Base-by-base conservation (phyloP, 345 rosid species). In the Arabis hirsuta region DNA sequence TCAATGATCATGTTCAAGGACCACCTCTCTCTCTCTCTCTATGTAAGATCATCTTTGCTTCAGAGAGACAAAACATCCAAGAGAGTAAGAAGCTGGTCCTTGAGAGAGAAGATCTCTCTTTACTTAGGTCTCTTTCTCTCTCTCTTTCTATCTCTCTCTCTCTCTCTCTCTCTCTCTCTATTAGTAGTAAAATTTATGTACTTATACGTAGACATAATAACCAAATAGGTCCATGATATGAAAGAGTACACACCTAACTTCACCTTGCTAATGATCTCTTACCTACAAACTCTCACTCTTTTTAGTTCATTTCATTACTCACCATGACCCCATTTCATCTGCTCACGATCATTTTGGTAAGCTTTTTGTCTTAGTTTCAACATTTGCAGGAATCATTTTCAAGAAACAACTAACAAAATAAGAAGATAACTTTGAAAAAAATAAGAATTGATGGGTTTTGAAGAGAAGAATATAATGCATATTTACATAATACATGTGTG, bases 191-290 rank as follows among this genome's bases (percentile, higher is more conserved):
- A 61, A 67, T 24, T 5, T 5, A 69, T 70, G 79, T 76, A 69
- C 61, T 47, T 69, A 76, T 55, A 70, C 64, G 51, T 45, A 61
- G 58, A 55, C 58, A 48, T 76, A 56, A 71, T 71, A 42, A 65
- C 39, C 66, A 70, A 56, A 69, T 54, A 70, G 58, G 60, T 48
- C 71, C 65, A 58, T 64, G 52, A 20, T 65, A 19, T 76, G 34
- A 71, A 71, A 76, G 67, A 76, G 72, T 71, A 65, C 72, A 76
- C 60, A 76, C 80, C 80, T 64, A 76, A 76, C 80, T 63, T 71
- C 62, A 43, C 62, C 27, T 56, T 63, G 62, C 50, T 76, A 70
- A 58, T 76, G 76, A 76, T 70, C 67, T 71, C 50, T 64, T 51
- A 71, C 76, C 76, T 76, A 70, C 59, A 65, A 70, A 70, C 55